Base-by-base conservation (phyloP, 768 basidiomycete genomes). In the Cubamyces sp. region DNA sequence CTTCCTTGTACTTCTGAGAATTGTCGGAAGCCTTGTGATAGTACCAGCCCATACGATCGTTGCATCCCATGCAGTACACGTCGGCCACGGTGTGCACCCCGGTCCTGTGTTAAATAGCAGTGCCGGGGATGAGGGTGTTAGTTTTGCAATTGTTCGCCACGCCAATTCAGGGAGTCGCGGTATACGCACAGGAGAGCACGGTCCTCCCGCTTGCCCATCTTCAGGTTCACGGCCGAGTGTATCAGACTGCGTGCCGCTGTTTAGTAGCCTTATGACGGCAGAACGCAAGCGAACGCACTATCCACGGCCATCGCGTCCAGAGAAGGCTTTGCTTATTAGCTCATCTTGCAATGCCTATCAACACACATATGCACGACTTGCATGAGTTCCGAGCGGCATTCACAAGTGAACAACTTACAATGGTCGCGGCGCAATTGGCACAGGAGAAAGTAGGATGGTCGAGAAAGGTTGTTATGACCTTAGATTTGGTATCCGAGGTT, bases 1-100 rank as follows among this genome's bases (percentile, higher is more conserved):
- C 88, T 83, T 94, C 92, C 73, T 93, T 94, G 71, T 94, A 93
- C 71, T 88, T 92, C 82, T 94, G 92, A 3, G 84, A 80, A 41
- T 78, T 76, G 65, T 93, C 89, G 0, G 87, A 82, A 14, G 92
- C 90, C 70, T 87, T 89, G 72, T 90, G 85, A 67, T 94, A 94
- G 69, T 80, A 91, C 91, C 92, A 94, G 0, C 92, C 91, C 4
- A 93, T 60, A 39, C 89, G 81, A 16, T 90, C 90, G 59, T 87
- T 86, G 74, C 92, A 94, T 0, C 90, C 90, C 34, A 90, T 54
- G 69, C 92, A 94, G 70, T 84, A 92, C 1, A 87, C 83, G 70
- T 94, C 92, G 14, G 90, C 88, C 7, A 94, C 92, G 1, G 87
- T 87, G 65, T 93, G 90, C 4, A 90, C 82, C 5, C 91, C 91